Conservation (phyloP, 306 rosid genomes). For the Cucumis sativus region Cucumber_9930_V3 NC_026656.2:17913501-17914000, state of each 20-base stretch:
- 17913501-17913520: conserved; percentile 33
- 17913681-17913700: conserved; percentile 97
- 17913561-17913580: conserved; percentile 70
- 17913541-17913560: conserved; percentile 17
- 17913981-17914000: background rate
- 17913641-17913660: conserved; percentile 93
- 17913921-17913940: conserved; percentile 45
- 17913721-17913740: conserved; percentile 94
- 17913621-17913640: conserved; percentile 95
- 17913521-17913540: conserved; percentile 39
- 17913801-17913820: background rate
- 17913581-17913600: conserved; percentile 96
- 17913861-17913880: conserved; percentile 94
- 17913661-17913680: conserved; percentile 94
- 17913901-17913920: conserved; percentile 45
- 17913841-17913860: conserved; percentile 88
- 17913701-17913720: conserved; percentile 90
- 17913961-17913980: background rate
- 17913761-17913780: background rate
- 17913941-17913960: background rate
- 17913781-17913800: background rate
- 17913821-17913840: conserved; percentile 44
- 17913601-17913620: conserved; percentile 87
- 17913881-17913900: conserved; percentile 92
- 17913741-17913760: background rate